Percentiles rank a stretch among this genome's conserved stretches.
phyloP scores from a whole-genome alignment of 805 yeast species.

The Metschnikowia bowlesiae region DNA sequence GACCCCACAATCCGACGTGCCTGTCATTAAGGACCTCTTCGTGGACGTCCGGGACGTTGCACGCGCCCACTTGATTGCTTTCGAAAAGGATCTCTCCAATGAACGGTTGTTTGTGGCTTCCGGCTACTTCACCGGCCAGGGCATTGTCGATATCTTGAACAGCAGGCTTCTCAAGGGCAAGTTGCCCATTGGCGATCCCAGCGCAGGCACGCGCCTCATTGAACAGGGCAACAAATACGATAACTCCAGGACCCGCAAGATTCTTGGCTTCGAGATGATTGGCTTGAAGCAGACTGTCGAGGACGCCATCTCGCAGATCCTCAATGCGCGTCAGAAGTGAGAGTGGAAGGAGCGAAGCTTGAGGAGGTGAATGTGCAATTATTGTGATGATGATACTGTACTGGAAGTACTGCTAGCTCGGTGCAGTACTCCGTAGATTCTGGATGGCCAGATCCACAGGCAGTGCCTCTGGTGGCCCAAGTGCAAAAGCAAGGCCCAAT shows the following conservation, averaged over 20 bases:
- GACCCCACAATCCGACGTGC: slow-evolving; percentile 18
- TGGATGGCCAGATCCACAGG: no score
- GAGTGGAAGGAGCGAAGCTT: no score
- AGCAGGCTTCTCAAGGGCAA: slow-evolving; percentile 40
- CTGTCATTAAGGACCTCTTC: slow-evolving; percentile 20
- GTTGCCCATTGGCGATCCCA: slow-evolving; percentile 42
- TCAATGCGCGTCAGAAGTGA: not conserved
- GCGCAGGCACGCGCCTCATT: slow-evolving; percentile 19
- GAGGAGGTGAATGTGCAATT: no score
- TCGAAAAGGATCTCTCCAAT: slow-evolving; percentile 12
- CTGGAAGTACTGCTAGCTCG: no score
- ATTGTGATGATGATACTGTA: no score
- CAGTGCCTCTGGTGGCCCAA: no score
- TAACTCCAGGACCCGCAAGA: slow-evolving; percentile 29
- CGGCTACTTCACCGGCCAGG: slow-evolving; percentile 24
- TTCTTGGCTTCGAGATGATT: slow-evolving; percentile 38
- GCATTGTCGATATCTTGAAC: slow-evolving; percentile 30
- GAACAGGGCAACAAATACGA: slow-evolving; percentile 23
- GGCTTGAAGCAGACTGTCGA: slow-evolving; percentile 36
- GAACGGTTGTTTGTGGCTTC: slow-evolving; percentile 29
- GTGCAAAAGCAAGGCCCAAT: no score
- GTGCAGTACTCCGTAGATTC: no score
- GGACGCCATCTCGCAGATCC: slow-evolving; percentile 42
- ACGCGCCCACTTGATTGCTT: slow-evolving; percentile 14
- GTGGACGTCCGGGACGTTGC: slow-evolving; percentile 24